Evolutionary conservation across 2,329 filamentous ascomycete genomes (phyloP), one percentile per base, ranked within the genome.

Genomic region (Hortaea sp.): DNA sequence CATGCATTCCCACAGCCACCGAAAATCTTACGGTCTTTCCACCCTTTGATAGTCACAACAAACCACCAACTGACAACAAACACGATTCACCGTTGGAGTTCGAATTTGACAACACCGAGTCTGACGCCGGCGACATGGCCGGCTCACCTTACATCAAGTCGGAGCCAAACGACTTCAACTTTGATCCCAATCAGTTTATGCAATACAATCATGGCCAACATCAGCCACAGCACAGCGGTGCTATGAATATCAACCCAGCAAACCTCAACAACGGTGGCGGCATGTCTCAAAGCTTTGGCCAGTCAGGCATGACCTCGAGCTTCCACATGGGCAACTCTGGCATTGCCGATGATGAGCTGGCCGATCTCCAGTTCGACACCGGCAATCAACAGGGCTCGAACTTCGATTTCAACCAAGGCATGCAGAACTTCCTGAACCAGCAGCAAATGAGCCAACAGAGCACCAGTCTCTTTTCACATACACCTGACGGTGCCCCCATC

Each of bases 401-500:
- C 45, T 58, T 61, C 49, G 57, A 62, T 48, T 59, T 61, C 74
- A 77, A 56, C 53, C 59, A 70, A 7, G 70, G 69, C 46, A 69
- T 81, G 61, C 70, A 74, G 45, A 68, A 69, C 42, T 75, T 59
- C 50, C 37, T 61, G 41, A 57, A 74, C 48, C 70, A 74, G 44
- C 75, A 79, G 63, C 63, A 56, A 57, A 62, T 51, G 55, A 57
- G 49, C 29, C 78, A 81, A 41, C 81, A 84, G 48, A 81, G 88
- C 61, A 84, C 85, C 53, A 65, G 67, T 60, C 80, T 87, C 51
- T 97, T 85, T 66, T 95, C 90, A 13, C 87, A 86, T 63, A 95
- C 89, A 1, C 89, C 90, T 3, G 90, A 97, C 50, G 88, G 88
- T 44, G 84, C 88, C 44, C 88, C 90, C 5, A 90, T 95, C 50